Base-by-base conservation (phyloP, 805 yeast genomes). In the Suhomyces sp. region DNA sequence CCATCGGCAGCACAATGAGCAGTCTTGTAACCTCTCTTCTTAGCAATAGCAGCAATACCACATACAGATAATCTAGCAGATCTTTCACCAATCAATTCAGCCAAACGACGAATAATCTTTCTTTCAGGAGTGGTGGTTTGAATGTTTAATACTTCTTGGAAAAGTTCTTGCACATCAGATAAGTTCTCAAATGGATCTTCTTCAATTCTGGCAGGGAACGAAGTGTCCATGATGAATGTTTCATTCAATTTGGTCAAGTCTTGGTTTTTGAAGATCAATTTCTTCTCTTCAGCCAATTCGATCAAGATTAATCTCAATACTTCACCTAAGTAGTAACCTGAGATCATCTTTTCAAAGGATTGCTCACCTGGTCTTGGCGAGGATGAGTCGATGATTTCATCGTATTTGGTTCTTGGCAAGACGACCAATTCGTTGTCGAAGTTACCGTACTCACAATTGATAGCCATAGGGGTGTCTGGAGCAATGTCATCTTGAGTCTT, bases 281-380 rank as follows among this genome's bases (percentile, higher is more conserved):
- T 83, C 47, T 56, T 54, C 37, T 76, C 76, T 23, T 70, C 69
- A 53, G 77, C 63, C 48, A 87, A 73, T 47, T 90, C 97, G 16
- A 88, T 53, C 53, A 91, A 68, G 35, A 83, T 75, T 60, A 88
- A 72, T 60, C 98, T 81, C 54, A 90, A 66, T 31, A 91, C 70
- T 70, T 91, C 98, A 56, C 98, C 98, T 56, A 91, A 70, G 66
- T 93, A 91, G 69, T 88, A 87, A 48, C 98, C 98, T 25, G 96
- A 86, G 53, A 91, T 87, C 96, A 91, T 88, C 72, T 91, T 91
- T 72, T 91, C 98, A 63, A 88, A 91, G 36, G 90, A 58, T 68
- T 91, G 98, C 70, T 91, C 95, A 46, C 91, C 88, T 33, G 97
- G 97, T 68, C 96, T 83, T 53, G 98, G 98, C 25, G 95, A 83